Base-by-base conservation (phyloP, 108 stramenopile genomes). In the Mayamaea pseudoterrestris region DNA sequence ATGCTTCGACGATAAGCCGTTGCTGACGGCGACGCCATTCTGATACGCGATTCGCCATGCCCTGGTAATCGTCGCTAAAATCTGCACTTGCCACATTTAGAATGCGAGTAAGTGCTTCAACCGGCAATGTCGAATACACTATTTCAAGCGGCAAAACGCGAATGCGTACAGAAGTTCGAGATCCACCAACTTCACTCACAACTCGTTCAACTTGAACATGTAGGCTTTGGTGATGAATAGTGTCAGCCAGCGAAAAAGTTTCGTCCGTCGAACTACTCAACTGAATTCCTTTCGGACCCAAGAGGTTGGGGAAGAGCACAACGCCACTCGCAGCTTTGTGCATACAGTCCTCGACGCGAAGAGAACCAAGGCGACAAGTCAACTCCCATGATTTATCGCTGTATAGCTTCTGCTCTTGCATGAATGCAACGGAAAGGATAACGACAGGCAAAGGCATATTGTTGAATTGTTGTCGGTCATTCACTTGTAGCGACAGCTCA, bases 71-170 rank as follows among this genome's bases (percentile, higher is more conserved):
- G 35, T 69, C 60, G 17, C 60, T 50, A 32, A 83, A 55, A 27
- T 83, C 81, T 12, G 74, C 67, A 35, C 69, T 75, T n/a, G 69
- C 63, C 1, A 74, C 55, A 28, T 58, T 58, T 22, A 83, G 61
- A 12, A 83, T 65, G 48, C 69, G 47, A 4, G 53, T 71, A 5
- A 75, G 40, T 29, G 62, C 69, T 60, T 78, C 74, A 28, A 73
- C 68, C 13, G 76, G 66, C 17, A 65, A 32, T 20, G 76, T 68
- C 27, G 71, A 60, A 50, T 78, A 83, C 5, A 75, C 65, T 34
- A 78, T 55, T 55, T 83, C 76, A 46, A 83, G 53, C 2, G 81
- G 76, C 24, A 55, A 47, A 8, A 83, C 43, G 8, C 57, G 63
- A 8, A 78, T 26, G 26, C 23, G 23, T 20, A 35, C 29, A 34